A percentile compares a stretch with the other conserved stretches of the same genome.
Conservation (phyloP, 495 filamentous ascomycete species). For the Sphaerosporella brunnea region DNA sequence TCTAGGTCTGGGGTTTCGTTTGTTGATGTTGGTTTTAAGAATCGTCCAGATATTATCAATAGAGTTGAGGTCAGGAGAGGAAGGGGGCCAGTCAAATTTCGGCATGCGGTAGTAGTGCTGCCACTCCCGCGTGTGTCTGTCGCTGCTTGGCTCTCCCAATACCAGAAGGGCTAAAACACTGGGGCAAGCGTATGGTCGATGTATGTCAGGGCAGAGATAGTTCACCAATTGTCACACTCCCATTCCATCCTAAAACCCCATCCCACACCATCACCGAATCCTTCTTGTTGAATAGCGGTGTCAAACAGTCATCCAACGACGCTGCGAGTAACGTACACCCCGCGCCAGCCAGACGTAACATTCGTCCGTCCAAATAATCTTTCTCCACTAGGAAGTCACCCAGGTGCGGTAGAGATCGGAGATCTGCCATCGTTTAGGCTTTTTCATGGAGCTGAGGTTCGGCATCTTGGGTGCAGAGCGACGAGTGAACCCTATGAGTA, state of each 20-base stretch:
- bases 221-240: constrained; percentile 2
- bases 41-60: constrained; percentile 13
- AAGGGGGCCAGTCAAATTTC: constrained; percentile 1
- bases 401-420: not conserved
- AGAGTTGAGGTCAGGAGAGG: constrained; percentile 9
- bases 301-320: constrained; percentile 2
- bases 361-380: constrained; percentile 8
- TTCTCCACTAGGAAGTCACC: not conserved
- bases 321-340: constrained; percentile 1
- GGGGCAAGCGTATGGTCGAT: constrained; percentile 3
- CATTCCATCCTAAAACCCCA: constrained; percentile 6
- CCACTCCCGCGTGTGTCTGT: not conserved
- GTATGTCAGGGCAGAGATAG: constrained; percentile 4
- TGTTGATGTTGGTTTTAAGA: constrained; percentile 9
- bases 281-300: constrained; percentile 3
- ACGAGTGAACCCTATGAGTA: not conserved
- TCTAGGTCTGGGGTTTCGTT: not conserved
- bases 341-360: constrained; percentile 1
- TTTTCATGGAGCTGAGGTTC: not conserved
- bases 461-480: not conserved
- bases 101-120: constrained; percentile 1
- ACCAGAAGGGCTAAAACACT: constrained; percentile 11
- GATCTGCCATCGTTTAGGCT: not conserved
- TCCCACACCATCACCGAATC: constrained; percentile 9
- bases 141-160: not conserved